These are phyloP conservation scores for Niebla homalea DNA, from an alignment of 495 filamentous ascomycete species.

Conservation along the genomic window DNA sequence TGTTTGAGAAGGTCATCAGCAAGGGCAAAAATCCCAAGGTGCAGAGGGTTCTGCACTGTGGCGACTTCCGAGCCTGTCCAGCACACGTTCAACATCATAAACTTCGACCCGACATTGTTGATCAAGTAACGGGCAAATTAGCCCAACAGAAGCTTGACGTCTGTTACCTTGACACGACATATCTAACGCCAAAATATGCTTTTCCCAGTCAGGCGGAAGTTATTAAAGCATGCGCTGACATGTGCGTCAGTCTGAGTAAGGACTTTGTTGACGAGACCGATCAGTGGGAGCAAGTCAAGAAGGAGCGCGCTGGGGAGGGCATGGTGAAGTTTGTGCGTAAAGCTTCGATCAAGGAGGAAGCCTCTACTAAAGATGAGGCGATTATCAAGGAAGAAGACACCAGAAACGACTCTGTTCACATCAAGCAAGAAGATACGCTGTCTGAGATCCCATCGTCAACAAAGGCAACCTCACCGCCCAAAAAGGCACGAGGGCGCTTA, in stretches of 20 bases:
- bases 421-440: conserved; percentile 1
- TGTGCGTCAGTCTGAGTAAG: conserved; percentile 60
- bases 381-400: conserved; percentile 17
- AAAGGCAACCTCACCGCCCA: not conserved
- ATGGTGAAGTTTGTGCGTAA: conserved; percentile 52
- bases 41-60: conserved; percentile 83
- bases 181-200: conserved; percentile 87
- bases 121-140: conserved; percentile 51
- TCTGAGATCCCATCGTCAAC: not conserved
- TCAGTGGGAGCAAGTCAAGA: conserved; percentile 37
- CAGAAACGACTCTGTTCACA: conserved; percentile 7
- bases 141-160: conserved; percentile 80
- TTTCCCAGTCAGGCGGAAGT: conserved; percentile 85
- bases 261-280: conserved; percentile 38
- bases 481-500: conserved; percentile 44
- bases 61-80: conserved; percentile 84
- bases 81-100: conserved; percentile 77
- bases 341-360: conserved; percentile 23
- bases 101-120: conserved; percentile 57
- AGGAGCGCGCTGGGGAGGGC: conserved; percentile 33
- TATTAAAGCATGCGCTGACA: conserved; percentile 73
- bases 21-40: conserved; percentile 41
- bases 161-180: conserved; percentile 96
- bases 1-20: conserved; percentile 70
- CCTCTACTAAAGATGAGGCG: conserved; percentile 17